Base-by-base conservation (phyloP, 2,329 filamentous ascomycete species). In the Claviceps arundinis region DNA sequence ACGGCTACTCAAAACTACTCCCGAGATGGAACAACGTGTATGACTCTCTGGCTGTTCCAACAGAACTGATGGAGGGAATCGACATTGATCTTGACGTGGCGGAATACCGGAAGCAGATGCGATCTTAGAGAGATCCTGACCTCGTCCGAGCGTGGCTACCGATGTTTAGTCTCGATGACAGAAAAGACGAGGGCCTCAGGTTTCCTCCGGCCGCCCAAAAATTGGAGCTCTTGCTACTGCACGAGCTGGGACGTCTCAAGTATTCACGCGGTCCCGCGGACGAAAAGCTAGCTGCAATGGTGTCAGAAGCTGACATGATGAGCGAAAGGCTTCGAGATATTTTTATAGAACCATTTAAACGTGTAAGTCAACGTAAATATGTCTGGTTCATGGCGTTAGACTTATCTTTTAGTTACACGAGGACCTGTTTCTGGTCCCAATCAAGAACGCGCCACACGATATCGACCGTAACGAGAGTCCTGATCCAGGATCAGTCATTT, bases 131-230 rank as follows among this genome's bases (percentile, higher is more conserved):
- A 44, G 48, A 53, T 17, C 51, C 51, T 40, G 48, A 55, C 37
- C 51, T 55, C 17, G 8, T 37, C 17, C 52, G 34, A 40, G 26
- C 46, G 9, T 55, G 53, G 53, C 37, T 53, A 19, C 53, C 53
- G 11, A 48, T 53, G 43, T n/a, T 49, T 34, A 44, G 34, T 16
- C 40, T 55, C 11, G 37, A 55, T 38, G 48, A 48, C 14, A 34
- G 22, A 7, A 49, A 53, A 43, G 53, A 55, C n/a, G 53, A 53
- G 37, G 53, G 51, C 11, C 22, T 55, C 2, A 4, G 13, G 7
- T 55, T 52, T 19, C 53, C 53, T 11, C 48, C 48, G 22, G 13
- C 40, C 17, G 41, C 51, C 8, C 45, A 46, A 22, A 53, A 11
- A 17, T 24, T 53, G 26, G 51, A 47, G 13, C 44, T 40, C 13